These are phyloP conservation scores for Peronospora belbahrii DNA, from an alignment of 352 stramenopile genomes.

Conservation along the genomic window DNA sequence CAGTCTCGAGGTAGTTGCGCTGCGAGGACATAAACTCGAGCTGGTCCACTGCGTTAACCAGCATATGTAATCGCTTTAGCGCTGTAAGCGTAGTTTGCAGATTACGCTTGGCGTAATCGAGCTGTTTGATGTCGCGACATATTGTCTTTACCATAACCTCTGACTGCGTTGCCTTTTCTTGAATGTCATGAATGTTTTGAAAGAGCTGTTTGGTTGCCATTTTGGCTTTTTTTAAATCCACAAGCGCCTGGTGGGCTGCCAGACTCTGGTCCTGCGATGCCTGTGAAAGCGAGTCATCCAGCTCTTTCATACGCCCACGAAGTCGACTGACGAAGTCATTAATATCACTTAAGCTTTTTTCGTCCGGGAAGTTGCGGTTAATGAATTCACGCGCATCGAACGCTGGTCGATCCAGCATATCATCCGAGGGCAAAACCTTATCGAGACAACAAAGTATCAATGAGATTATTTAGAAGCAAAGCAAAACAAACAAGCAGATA, in stretches of 20 bases:
- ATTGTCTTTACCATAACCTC: constrained; percentile 97
- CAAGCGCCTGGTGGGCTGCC: constrained; percentile 65
- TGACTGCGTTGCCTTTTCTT: constrained; percentile 90
- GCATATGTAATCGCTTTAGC: constrained; percentile 96
- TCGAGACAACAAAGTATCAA: background rate
- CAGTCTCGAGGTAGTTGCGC: constrained; percentile 91
- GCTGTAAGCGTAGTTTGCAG: constrained; percentile 93
- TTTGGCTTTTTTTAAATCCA: constrained; percentile 80
- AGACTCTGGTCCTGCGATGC: constrained; percentile 74
- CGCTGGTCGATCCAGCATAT: constrained; percentile 80
- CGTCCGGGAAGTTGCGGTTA: constrained; percentile 89
- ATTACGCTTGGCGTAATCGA: constrained; percentile 97
- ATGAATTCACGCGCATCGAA: constrained; percentile 91
- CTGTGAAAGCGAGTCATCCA: constrained; percentile 74
- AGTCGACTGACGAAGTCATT: constrained; percentile 79
- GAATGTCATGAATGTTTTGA: constrained; percentile 90
- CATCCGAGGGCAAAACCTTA: constrained; percentile 70
- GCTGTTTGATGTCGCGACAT: constrained; percentile 96
- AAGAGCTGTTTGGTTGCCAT: constrained; percentile 85
- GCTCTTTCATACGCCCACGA: constrained; percentile 66
- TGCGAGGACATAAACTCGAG: constrained; percentile 72
- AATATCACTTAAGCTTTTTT: constrained; percentile 71
- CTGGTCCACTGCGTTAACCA: constrained; percentile 95
- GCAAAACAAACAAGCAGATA: background rate
- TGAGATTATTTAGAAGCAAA: background rate